Conservation (phyloP, 345 rosid species). For the Eucalyptus paniculata region DNA sequence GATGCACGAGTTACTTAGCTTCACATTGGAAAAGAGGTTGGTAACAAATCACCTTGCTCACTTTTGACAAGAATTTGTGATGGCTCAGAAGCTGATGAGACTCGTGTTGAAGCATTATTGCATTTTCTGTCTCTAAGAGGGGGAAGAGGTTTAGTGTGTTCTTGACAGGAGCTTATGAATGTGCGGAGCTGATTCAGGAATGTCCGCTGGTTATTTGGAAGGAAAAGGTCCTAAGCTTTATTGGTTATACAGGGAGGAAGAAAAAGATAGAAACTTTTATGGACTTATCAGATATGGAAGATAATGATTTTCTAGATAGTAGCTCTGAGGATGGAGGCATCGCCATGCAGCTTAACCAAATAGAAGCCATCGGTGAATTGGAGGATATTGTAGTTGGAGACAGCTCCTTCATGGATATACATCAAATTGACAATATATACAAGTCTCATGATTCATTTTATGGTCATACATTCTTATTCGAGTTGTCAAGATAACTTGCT, state of each 20-base stretch:
- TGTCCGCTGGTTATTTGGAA: too few relatives aligned
- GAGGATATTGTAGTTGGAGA: constrained; percentile 11
- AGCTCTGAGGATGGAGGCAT: background rate
- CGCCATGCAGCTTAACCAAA: background rate
- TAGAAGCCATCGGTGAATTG: background rate
- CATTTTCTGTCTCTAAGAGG: too few relatives aligned
- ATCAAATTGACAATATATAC: constrained; percentile 7
- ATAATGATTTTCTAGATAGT: background rate
- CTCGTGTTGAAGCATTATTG: too few relatives aligned
- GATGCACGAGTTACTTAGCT: too few relatives aligned
- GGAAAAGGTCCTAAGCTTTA: too few relatives aligned
- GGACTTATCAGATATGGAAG: constrained; percentile 5
- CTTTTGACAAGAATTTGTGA: too few relatives aligned
- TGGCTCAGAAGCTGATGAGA: too few relatives aligned
- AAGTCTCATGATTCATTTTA: background rate
- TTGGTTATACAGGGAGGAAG: background rate
- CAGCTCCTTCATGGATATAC: constrained; percentile 33
- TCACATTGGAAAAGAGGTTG: too few relatives aligned
- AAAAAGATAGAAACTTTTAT: background rate
- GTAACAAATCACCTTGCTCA: too few relatives aligned
- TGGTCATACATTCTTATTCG: background rate
- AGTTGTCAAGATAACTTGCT: background rate
- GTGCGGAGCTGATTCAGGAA: too few relatives aligned
- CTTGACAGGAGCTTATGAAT: too few relatives aligned
- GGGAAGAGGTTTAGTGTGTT: too few relatives aligned